Percentiles rank a stretch among this genome's conserved stretches.
Conservation (phyloP, 306 rosid species). For the Herpetospermum pedunculosum region DNA sequence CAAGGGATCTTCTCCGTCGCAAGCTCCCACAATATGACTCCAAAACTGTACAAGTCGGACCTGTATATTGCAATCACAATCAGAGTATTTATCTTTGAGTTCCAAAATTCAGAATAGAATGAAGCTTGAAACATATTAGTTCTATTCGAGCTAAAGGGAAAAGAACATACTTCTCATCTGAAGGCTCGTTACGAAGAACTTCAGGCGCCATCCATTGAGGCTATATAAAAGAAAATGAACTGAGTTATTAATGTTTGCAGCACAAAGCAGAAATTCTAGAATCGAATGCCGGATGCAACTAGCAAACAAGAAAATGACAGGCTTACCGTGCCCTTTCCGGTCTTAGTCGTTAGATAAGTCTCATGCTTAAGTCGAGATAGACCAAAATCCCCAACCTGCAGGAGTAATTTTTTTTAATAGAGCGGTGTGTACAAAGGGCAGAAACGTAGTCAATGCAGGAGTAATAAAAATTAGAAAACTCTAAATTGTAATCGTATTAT, state of each 20-base stretch:
- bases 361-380: slow-evolving; percentile 92
- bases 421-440: too few species aligned
- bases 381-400: slow-evolving; percentile 97
- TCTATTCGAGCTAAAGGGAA: slow-evolving; percentile 4
- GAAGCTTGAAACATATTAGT: background rate
- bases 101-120: background rate
- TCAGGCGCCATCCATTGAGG: slow-evolving; percentile 99
- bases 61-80: slow-evolving; percentile 30
- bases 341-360: slow-evolving; percentile 82
- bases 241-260: slow-evolving; percentile 1
- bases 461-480: slow-evolving; percentile 11
- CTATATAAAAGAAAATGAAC: slow-evolving; percentile 32
- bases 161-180: slow-evolving; percentile 79
- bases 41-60: slow-evolving; percentile 96
- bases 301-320: slow-evolving; percentile 5
- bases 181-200: slow-evolving; percentile 95
- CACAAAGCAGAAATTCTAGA: slow-evolving; percentile 9
- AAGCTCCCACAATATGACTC: slow-evolving; percentile 97
- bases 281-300: background rate
- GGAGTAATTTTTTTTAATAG: too few species aligned
- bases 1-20: slow-evolving; percentile 96
- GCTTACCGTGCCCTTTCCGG: slow-evolving; percentile 94
- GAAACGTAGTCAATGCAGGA: too few species aligned
- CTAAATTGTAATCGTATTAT: background rate
- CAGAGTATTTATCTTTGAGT: background rate